Evolutionary conservation across 2,329 filamentous ascomycete species (phyloP).

Genomic region (Ustilaginoidea virens): DNA sequence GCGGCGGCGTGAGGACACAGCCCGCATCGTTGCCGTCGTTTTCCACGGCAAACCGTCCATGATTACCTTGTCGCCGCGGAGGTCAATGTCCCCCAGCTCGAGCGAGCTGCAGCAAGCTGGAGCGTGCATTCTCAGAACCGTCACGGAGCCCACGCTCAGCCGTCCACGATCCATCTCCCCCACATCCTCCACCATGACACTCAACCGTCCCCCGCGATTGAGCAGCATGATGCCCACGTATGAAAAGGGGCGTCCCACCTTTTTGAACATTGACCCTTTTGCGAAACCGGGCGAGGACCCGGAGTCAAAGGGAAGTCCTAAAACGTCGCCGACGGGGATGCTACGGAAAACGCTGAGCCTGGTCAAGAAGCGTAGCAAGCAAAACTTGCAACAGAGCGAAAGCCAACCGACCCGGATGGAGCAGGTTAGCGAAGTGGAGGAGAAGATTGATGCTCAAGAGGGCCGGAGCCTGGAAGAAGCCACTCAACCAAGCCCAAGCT

Average conservation of each 20-base stretch:
- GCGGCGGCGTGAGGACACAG: slow-evolving; percentile 41
- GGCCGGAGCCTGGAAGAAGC: slow-evolving; percentile 10
- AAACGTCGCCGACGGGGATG: slow-evolving; percentile 29
- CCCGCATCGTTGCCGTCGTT: slow-evolving; percentile 42
- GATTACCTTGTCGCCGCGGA: slow-evolving; percentile 29
- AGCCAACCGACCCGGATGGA: slow-evolving; percentile 18
- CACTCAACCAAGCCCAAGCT: slow-evolving; percentile 18
- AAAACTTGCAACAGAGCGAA: slow-evolving; percentile 25
- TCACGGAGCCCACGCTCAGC: slow-evolving; percentile 15
- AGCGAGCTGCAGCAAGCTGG: slow-evolving; percentile 11
- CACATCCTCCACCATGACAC: slow-evolving; percentile 15
- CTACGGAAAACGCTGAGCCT: slow-evolving; percentile 39
- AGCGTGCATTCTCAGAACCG: slow-evolving; percentile 14
- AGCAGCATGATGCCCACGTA: slow-evolving; percentile 25
- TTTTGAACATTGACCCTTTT: slow-evolving; percentile 40
- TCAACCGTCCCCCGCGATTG: slow-evolving; percentile 24
- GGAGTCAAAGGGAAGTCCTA: slow-evolving; percentile 20
- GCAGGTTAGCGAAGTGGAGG: slow-evolving; percentile 18
- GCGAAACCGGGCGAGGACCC: slow-evolving; percentile 19
- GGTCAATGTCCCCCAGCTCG: slow-evolving; percentile 28
- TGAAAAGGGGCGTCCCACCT: slow-evolving; percentile 26
- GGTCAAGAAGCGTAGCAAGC: slow-evolving; percentile 38
- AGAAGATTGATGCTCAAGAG: slow-evolving; percentile 9
- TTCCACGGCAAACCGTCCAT: slow-evolving; percentile 44
- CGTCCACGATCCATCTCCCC: slow-evolving; percentile 18